Evolutionary conservation across 805 yeast species (phyloP), one percentile per base, ranked within the genome.

Genomic region (Zygosaccharomyces bisporus): DNA sequence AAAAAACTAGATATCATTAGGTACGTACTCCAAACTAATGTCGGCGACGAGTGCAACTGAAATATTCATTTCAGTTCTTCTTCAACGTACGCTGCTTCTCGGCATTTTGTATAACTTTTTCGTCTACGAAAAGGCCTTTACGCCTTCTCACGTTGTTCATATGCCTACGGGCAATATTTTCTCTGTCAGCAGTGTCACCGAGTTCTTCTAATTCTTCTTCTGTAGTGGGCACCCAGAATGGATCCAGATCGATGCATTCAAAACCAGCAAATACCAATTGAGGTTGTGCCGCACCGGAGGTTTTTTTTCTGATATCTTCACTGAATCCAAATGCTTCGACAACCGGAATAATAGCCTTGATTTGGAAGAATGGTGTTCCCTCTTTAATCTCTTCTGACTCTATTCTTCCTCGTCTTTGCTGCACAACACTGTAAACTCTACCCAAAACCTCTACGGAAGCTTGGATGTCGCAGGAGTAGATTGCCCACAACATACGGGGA

Each of bases 181-280:
- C 98, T 56, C 86, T 77, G 55, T 93, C 99, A 1, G 96, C 95
- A 53, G 78, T 77, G 51, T 87, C 96, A 20, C 99, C 99, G 35
- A 87, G 70, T 46, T 88, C 95, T 62, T 93, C 98, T 36, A 93
- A 67, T 63, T 93, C 99, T 63, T 89, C 97, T 56, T 87, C 97
- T 0, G 99, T 93, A 2, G 93, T 86, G 10, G 99, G 99, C 12
- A 93, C 95, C 99, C 99, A 93, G 73, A 86, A 93, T 35, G 99
- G 99, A 71, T 93, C 98, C 53, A 84, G 77, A 52, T 89, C 95
- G 41, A 91, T 77, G 51, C 82, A 70, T 57, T 89, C 93, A 61
- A 77, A 93, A 0, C 98, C 98, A 21, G 85, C 76, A 58, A 91
- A 93, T 7, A 90, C 86, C 42, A 93, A 72, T 64, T 93, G 99